Evolutionary conservation across 2,329 filamentous ascomycete species (phyloP).

Genomic region (Paramyrothecium roridum): DNA sequence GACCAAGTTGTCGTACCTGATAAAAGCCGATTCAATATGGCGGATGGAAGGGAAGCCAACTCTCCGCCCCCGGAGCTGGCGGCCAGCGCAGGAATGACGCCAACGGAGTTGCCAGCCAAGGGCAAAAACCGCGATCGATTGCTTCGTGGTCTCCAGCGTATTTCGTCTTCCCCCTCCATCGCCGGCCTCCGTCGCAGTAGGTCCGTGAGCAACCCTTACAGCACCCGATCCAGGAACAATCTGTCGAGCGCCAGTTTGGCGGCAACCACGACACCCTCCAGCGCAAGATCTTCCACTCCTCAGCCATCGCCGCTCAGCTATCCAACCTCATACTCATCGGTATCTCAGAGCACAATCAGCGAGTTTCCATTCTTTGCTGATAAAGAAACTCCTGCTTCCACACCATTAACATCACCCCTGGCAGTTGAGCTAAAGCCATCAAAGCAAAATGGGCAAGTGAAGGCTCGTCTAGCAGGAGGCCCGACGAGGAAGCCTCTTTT

Average conservation of each 20-base stretch:
- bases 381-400: constrained; percentile 35
- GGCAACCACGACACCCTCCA: constrained; percentile 25
- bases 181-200: constrained; percentile 59
- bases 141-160: constrained; percentile 72
- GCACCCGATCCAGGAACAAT: constrained; percentile 36
- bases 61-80: constrained; percentile 21
- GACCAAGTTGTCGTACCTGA: too few species aligned
- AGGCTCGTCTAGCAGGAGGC: constrained; percentile 11
- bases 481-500: constrained; percentile 32
- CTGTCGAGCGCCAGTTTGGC: constrained; percentile 55
- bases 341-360: constrained; percentile 33
- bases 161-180: constrained; percentile 76
- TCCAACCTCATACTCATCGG: constrained; percentile 31
- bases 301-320: constrained; percentile 37
- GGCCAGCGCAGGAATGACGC: constrained; percentile 11
- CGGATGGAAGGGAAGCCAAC: constrained; percentile 17
- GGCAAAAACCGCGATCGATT: constrained; percentile 67
- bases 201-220: constrained; percentile 67
- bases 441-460: constrained; percentile 22
- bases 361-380: constrained; percentile 40
- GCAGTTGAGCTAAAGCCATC: constrained; percentile 59
- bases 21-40: constrained; percentile 11
- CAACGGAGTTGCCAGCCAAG: constrained; percentile 38
- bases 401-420: constrained; percentile 53
- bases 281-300: constrained; percentile 25